Evolutionary conservation across 163 green algal genomes (phyloP).

Genomic region (Chlamydomonas reinhardtii): DNA sequence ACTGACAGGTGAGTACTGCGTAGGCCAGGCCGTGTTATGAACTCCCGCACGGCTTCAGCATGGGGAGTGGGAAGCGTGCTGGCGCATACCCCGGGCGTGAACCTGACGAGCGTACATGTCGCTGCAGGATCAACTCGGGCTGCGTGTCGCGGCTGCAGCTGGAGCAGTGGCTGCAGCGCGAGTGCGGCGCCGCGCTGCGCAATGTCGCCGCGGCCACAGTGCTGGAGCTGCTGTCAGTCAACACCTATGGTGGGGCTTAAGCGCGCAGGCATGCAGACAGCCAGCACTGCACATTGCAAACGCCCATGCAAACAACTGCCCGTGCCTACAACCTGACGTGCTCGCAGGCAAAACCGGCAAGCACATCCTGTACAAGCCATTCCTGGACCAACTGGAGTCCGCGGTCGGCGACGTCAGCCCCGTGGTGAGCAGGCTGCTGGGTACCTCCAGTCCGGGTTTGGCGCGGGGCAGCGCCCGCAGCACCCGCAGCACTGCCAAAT

Average conservation of each 20-base stretch:
- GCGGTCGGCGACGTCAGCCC: conserved; percentile 1
- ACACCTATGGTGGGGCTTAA: conserved; percentile 60
- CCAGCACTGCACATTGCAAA: too few species aligned
- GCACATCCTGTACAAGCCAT: conserved; percentile 62
- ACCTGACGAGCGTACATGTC: too few species aligned
- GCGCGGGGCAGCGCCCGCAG: too few species aligned
- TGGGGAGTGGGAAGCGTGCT: too few species aligned
- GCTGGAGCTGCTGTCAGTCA: conserved; percentile 61
- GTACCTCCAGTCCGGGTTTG: too few species aligned
- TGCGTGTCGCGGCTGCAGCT: conserved; percentile 62
- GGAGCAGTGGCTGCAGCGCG: conserved; percentile 64
- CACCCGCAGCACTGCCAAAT: too few species aligned
- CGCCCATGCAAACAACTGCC: too few species aligned
- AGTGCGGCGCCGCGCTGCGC: conserved; percentile 55
- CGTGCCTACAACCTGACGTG: too few species aligned
- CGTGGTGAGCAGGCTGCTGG: not conserved
- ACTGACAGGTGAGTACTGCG: conserved; percentile 59
- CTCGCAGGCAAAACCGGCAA: conserved; percentile 55
- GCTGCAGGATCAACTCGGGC: conserved; percentile 53
- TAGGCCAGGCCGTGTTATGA: too few species aligned
- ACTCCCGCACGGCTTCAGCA: too few species aligned
- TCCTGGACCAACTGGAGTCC: conserved; percentile 54
- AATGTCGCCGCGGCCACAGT: conserved; percentile 63
- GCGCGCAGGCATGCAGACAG: too few species aligned
- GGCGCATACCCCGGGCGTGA: too few species aligned